Conservation (phyloP, 176 grass and related monocot species). For the Phyllostachys edulis region DNA sequence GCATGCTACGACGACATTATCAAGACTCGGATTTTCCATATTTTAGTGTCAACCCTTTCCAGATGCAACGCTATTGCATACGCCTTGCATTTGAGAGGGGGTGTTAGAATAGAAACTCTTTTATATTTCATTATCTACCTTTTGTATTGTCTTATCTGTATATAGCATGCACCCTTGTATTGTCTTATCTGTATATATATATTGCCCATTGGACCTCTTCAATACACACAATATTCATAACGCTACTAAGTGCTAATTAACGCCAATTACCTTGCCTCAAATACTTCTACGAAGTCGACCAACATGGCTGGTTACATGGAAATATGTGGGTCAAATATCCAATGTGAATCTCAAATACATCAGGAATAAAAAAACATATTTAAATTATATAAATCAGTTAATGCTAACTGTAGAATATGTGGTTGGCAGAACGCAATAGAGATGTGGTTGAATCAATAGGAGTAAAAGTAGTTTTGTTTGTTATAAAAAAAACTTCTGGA, state of each 20-base stretch:
- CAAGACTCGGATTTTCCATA: too few species aligned
- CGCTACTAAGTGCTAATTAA: background rate
- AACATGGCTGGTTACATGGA: background rate
- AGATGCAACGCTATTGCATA: too few species aligned
- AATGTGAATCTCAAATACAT: background rate
- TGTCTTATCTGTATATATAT: too few species aligned
- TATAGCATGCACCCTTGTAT: too few species aligned
- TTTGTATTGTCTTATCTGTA: too few species aligned
- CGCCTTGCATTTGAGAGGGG: too few species aligned
- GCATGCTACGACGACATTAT: too few species aligned
- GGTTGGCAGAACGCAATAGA: background rate
- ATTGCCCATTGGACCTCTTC: too few species aligned
- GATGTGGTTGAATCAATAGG: background rate
- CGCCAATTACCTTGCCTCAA: background rate
- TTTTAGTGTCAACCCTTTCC: too few species aligned
- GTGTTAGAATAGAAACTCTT: too few species aligned
- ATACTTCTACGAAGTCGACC: conserved; percentile 2
- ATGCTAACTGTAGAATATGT: background rate
- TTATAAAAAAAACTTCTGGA: background rate
- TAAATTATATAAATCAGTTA: background rate
- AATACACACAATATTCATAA: too few species aligned
- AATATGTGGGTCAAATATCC: background rate
- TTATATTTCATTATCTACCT: too few species aligned
- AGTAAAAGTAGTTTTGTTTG: background rate
- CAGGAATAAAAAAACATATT: background rate